Evolutionary conservation across 1,284 basidiomycete genomes (phyloP).

Genomic region (Takashimella koratensis): DNA sequence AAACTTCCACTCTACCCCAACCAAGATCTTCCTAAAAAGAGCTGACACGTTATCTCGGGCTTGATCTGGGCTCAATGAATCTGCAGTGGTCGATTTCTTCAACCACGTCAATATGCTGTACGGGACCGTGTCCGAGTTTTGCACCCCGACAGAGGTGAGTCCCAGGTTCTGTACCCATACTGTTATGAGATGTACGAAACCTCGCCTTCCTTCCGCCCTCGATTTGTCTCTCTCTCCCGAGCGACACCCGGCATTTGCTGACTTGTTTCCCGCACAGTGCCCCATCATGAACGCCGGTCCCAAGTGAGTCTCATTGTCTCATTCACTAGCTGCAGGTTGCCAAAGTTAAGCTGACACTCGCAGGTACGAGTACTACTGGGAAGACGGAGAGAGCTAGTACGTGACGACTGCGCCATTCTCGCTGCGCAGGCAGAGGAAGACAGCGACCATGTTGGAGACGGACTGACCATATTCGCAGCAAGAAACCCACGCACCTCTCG

Average conservation of each 20-base stretch:
- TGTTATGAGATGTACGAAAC: no score
- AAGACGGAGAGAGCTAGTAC: slow-evolving; percentile 78
- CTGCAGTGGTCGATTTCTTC: slow-evolving; percentile 86
- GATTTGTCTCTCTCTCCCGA: no score
- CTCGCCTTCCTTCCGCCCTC: no score
- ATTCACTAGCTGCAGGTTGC: no score
- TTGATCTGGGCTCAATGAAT: background rate
- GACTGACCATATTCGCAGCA: slow-evolving; percentile 47
- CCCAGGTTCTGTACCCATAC: background rate
- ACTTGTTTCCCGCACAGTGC: slow-evolving; percentile 62
- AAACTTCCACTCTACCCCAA: background rate
- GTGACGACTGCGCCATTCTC: no score
- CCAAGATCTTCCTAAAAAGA: no score
- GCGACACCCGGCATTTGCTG: no score
- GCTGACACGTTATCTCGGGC: background rate
- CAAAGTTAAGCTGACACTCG: no score
- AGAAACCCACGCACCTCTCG: slow-evolving; percentile 86
- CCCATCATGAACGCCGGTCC: slow-evolving; percentile 99
- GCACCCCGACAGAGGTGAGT: slow-evolving; percentile 79
- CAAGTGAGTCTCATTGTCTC: slow-evolving; percentile 71
- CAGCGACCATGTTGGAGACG: no score
- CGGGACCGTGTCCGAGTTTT: slow-evolving; percentile 93
- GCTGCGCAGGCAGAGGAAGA: no score
- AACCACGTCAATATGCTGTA: slow-evolving; percentile 96
- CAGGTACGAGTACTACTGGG: slow-evolving; percentile 98